Percentiles rank a stretch among this genome's conserved stretches.
These are phyloP conservation scores for Gracilariopsis chorda DNA, from an alignment of 23 red algal genomes.

Conservation along the genomic window DNA sequence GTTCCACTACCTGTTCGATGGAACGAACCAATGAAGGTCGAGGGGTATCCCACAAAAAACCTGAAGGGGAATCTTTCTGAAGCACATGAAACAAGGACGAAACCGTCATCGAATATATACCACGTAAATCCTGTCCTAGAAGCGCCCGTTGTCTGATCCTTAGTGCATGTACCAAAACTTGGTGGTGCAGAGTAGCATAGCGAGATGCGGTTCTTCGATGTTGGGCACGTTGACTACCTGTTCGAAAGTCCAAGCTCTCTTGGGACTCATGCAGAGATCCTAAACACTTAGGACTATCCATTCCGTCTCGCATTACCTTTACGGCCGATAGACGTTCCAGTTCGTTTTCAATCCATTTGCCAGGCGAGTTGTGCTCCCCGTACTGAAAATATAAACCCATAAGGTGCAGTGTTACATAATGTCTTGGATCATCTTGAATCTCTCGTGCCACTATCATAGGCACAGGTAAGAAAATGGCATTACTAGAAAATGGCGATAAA, in stretches of 20 bases:
- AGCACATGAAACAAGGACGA: background rate
- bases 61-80: background rate
- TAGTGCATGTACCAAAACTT: background rate
- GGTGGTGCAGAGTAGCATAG: background rate
- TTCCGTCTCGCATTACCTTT: background rate
- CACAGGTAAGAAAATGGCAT: slow-evolving; percentile 51
- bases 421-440: background rate
- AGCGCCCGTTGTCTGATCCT: slow-evolving; percentile 6
- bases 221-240: background rate
- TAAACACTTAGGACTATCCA: background rate
- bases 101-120: slow-evolving; percentile 1
- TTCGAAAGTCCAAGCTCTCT: background rate
- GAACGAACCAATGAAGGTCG: background rate
- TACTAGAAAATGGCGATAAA: slow-evolving; percentile 36
- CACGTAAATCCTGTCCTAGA: slow-evolving; percentile 39
- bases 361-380: background rate
- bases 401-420: slow-evolving; percentile 16
- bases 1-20: background rate
- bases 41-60: background rate
- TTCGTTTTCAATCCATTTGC: slow-evolving; percentile 30
- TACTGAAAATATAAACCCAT: slow-evolving; percentile 17
- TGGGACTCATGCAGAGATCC: background rate
- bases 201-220: background rate
- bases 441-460: slow-evolving; percentile 30
- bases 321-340: slow-evolving; percentile 9